Conservation (phyloP, 345 rosid genomes). For the Rhodamnia rubescens region DNA sequence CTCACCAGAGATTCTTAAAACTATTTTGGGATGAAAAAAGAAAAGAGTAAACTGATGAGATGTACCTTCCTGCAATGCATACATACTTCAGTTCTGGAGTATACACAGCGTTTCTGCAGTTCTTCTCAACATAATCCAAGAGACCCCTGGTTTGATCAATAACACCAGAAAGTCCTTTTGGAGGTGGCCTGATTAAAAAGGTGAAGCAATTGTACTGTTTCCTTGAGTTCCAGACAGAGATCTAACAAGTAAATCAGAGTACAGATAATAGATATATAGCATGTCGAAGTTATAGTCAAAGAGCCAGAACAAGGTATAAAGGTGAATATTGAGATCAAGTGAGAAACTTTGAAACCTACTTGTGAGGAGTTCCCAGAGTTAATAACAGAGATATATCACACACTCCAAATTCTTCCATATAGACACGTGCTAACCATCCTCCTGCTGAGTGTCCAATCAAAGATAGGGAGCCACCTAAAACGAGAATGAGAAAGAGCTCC, state of each 20-base stretch:
- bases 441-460: constrained; percentile 95
- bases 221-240: background rate
- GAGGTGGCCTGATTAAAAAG: constrained; percentile 61
- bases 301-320: background rate
- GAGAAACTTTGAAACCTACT: constrained; percentile 35
- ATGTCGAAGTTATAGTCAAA: background rate
- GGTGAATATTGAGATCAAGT: background rate
- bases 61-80: constrained; percentile 86
- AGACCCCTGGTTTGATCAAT: constrained; percentile 96
- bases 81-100: constrained; percentile 71
- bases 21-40: background rate
- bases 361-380: constrained; percentile 96
- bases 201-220: background rate
- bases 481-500: background rate
- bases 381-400: constrained; percentile 56
- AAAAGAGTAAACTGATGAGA: background rate
- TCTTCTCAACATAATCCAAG: constrained; percentile 55
- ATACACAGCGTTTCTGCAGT: constrained; percentile 69
- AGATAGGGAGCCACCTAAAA: constrained; percentile 46
- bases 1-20: background rate
- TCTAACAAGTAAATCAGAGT: background rate
- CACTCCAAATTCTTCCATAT: constrained; percentile 69
- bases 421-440: constrained; percentile 96
- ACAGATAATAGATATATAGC: background rate
- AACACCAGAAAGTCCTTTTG: constrained; percentile 64